Evolutionary conservation across 768 basidiomycete species (phyloP).

Genomic region (Tremella yokohamensis): DNA sequence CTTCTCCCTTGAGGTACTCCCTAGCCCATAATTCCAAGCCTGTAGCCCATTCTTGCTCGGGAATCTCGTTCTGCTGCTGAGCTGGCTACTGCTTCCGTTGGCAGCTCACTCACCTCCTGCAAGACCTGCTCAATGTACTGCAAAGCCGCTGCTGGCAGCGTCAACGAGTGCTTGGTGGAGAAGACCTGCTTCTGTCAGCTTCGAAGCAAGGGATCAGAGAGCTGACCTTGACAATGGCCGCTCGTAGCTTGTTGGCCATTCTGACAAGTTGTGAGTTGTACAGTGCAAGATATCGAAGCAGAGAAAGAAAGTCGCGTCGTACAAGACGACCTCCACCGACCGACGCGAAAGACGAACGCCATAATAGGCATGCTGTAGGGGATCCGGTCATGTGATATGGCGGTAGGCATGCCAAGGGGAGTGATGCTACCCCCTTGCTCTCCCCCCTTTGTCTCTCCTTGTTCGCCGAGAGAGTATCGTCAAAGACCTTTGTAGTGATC

Average conservation of each 20-base stretch:
- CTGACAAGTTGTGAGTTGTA: conserved; percentile 2
- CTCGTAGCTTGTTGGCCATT: conserved; percentile 39
- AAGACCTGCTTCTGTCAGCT: conserved; percentile 38
- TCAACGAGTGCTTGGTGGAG: conserved; percentile 50
- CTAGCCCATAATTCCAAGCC: conserved; percentile 49
- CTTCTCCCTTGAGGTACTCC: conserved; percentile 50
- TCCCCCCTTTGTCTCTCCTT: neutral
- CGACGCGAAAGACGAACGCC: neutral
- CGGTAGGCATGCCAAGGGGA: too few species aligned
- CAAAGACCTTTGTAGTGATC: neutral
- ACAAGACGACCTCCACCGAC: neutral
- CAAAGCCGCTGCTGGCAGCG: conserved; percentile 44
- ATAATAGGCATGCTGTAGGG: neutral
- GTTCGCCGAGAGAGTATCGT: too few species aligned
- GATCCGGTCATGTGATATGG: neutral
- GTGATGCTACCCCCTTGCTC: neutral
- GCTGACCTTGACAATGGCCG: conserved; percentile 46
- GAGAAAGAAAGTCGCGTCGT: conserved; percentile 8
- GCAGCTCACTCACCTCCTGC: conserved; percentile 32
- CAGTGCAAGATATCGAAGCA: neutral
- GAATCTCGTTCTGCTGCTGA: conserved; percentile 38
- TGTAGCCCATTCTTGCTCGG: conserved; percentile 43
- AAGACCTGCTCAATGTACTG: conserved; percentile 47
- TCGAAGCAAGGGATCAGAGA: neutral
- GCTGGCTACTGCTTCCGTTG: neutral